Evolutionary conservation across 441 rosid genomes (phyloP), one percentile per base, ranked within the genome.

Genomic region (Populus hybrid): DNA sequence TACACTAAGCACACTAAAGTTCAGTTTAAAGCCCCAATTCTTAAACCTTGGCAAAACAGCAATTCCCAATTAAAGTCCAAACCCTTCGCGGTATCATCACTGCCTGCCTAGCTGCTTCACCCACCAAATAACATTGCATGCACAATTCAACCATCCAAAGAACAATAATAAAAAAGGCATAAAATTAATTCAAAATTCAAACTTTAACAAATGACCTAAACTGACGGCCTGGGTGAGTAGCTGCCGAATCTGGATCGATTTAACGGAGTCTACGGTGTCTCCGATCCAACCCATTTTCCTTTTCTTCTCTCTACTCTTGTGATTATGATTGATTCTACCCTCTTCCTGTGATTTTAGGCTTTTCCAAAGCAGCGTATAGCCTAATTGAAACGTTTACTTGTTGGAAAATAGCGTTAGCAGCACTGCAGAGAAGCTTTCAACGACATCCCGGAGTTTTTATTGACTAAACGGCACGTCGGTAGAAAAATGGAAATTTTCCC

Each of bases 161-260:
- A 29, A 29, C 31, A 23, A 10, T 16, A 33, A 50, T 31, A 1
- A 29, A 29, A 29, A 29, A 29, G 4, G 31, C 31, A 29, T 29
- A 29, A 29, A 29, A 29, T 29, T 29, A 11, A 45, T 7, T n/a
- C 18, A n/a, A n/a, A 18, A 59, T 10, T 10, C 20, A 24, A 64
- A 64, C 18, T 8, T 33, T 33, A 7, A 42, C n/a, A 28, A 66
- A 9, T 23, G 81, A 93, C 97, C 97, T 29, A 93, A 90, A 85
- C 92, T 91, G 77, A 91, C 87, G 70, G 86, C 90, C 76, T 93
- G 97, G 72, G 88, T 86, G 71, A 89, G 87, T 68, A 90, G 91
- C 83, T 90, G 96, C 23, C 94, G 94, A 85, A 87, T 89, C 91
- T 93, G 92, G 68, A 90, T 86, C 16, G 91, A 90, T 84, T 85